Percentiles rank a stretch among this genome's conserved stretches.
phyloP scores from a whole-genome alignment of 352 stramenopile genomes.

The Globisporangium emineosum region DNA sequence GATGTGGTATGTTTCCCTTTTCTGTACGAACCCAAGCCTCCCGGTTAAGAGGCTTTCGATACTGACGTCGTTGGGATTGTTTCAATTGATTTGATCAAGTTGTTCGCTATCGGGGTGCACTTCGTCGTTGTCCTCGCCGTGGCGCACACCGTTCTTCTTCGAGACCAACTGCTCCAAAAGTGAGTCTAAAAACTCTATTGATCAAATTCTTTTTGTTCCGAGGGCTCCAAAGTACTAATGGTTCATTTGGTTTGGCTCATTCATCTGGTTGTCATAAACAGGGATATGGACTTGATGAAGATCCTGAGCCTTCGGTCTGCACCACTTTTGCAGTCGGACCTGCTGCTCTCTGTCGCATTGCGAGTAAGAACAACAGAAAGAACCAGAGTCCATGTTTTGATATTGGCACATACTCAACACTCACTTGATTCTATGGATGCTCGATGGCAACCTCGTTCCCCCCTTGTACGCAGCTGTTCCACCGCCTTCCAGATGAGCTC shows the following conservation, averaged over 20 bases:
- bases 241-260: neutral
- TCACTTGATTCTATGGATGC: too few species aligned
- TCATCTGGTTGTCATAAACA: conserved; percentile 17
- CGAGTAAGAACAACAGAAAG: conserved; percentile 46
- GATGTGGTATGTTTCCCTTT: conserved; percentile 64
- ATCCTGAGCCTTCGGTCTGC: conserved; percentile 82
- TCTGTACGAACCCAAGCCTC: neutral
- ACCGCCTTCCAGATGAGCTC: conserved; percentile 82
- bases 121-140: conserved; percentile 90
- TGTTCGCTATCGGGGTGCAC: conserved; percentile 90
- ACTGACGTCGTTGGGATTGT: neutral
- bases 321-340: conserved; percentile 75
- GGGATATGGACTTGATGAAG: conserved; percentile 88
- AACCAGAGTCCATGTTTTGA: neutral
- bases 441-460: too few species aligned
- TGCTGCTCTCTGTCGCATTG: conserved; percentile 82
- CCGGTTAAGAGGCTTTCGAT: neutral
- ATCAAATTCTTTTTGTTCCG: neutral
- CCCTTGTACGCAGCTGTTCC: conserved; percentile 47
- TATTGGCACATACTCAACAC: too few species aligned
- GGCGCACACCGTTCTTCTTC: conserved; percentile 85
- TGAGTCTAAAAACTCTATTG: conserved; percentile 22
- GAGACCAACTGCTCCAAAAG: conserved; percentile 78
- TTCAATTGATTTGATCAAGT: conserved; percentile 24
- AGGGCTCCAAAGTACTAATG: neutral